phyloP scores from a whole-genome alignment of 768 basidiomycete species.

The Agrocybe pediades region DNA sequence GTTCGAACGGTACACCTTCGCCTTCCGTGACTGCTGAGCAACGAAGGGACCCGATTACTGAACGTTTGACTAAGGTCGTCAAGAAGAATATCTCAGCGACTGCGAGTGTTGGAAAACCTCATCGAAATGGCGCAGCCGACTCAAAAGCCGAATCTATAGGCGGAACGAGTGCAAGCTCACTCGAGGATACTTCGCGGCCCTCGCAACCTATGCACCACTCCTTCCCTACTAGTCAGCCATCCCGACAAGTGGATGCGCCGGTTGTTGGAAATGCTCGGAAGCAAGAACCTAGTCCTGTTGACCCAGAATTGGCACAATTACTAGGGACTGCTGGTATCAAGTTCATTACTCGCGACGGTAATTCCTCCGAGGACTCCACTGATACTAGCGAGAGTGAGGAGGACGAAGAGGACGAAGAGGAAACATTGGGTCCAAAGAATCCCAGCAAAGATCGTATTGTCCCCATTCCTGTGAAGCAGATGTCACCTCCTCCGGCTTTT shows the following conservation, averaged over 20 bases:
- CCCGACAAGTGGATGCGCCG: background rate
- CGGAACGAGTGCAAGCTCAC: conserved; percentile 6
- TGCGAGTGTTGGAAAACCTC: background rate
- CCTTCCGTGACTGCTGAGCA: conserved; percentile 22
- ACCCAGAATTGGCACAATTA: conserved; percentile 41
- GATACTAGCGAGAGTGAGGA: conserved; percentile 25
- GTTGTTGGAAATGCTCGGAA: conserved; percentile 6
- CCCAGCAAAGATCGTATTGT: conserved; percentile 34
- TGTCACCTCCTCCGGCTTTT: conserved; percentile 57
- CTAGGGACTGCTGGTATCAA: conserved; percentile 42
- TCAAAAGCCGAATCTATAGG: background rate
- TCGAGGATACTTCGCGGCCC: background rate
- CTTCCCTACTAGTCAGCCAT: background rate
- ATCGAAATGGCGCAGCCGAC: background rate
- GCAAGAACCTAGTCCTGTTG: conserved; percentile 33
- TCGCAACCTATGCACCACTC: background rate
- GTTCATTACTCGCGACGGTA: conserved; percentile 40
- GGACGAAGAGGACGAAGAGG: conserved; percentile 23
- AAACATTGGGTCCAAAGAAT: conserved; percentile 13
- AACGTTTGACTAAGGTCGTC: conserved; percentile 42
- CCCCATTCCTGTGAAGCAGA: conserved; percentile 61
- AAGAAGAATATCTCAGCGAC: conserved; percentile 23
- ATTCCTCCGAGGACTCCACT: conserved; percentile 27
- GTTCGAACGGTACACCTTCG: background rate
- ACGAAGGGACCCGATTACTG: conserved; percentile 40